Conservation (phyloP, 331 rosid genomes). For the Acacia pycnantha region DNA sequence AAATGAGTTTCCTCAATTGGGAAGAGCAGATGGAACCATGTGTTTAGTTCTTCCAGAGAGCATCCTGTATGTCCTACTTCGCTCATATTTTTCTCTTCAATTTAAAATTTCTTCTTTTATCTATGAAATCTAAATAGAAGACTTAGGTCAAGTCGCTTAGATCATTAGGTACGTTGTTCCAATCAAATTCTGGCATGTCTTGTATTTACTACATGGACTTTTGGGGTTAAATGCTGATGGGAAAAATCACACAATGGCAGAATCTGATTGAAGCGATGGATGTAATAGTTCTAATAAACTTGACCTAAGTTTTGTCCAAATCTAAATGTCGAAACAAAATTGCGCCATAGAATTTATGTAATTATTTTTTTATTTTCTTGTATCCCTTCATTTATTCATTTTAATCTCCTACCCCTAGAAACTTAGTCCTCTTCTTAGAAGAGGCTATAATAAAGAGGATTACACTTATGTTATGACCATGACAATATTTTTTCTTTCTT, state of each 20-base stretch:
- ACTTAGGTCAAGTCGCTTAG: no score
- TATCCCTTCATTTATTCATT: neutral
- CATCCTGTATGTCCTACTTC: no score
- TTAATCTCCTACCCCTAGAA: neutral
- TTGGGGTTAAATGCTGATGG: no score
- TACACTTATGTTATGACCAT: neutral
- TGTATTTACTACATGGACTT: no score
- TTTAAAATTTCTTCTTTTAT: neutral
- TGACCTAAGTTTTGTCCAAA: no score
- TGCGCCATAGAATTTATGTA: no score
- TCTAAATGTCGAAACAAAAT: neutral
- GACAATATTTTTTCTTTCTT: neutral
- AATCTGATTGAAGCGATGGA: no score
- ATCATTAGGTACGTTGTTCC: no score
- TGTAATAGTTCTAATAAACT: no score
- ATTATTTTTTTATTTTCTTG: no score
- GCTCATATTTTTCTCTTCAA: neutral
- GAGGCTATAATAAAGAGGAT: conserved; percentile 6
- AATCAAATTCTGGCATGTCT: no score
- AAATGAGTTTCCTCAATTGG: neutral
- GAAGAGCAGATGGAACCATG: neutral
- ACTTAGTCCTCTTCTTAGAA: neutral
- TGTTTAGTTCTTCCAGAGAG: neutral
- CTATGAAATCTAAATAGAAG: neutral
- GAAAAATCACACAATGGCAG: no score